phyloP scores from a whole-genome alignment of 1,284 basidiomycete species.

The Austroboletus niveus region DNA sequence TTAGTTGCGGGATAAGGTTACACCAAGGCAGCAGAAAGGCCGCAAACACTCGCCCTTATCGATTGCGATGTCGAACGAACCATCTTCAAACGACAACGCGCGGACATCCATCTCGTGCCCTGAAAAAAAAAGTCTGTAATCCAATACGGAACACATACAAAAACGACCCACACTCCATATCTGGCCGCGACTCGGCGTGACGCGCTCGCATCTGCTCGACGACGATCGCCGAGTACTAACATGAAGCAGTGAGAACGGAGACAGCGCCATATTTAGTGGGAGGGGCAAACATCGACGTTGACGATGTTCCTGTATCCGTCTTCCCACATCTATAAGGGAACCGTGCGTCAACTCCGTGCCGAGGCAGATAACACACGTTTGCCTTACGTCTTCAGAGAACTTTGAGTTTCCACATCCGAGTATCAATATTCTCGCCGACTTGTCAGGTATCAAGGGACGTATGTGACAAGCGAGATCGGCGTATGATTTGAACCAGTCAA shows the following conservation, averaged over 20 bases:
- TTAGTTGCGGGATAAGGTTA: conserved; percentile 20
- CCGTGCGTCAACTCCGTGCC: background rate
- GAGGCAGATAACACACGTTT: background rate
- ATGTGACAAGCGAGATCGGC: conserved; percentile 61
- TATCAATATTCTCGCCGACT: conserved; percentile 72
- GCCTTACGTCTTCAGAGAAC: conserved; percentile 67
- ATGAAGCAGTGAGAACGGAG: conserved; percentile 4
- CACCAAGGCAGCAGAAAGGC: background rate
- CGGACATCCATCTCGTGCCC: conserved; percentile 91
- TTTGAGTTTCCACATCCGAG: conserved; percentile 90
- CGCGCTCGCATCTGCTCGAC: conserved; percentile 78
- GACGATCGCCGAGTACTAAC: conserved; percentile 76
- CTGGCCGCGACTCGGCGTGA: conserved; percentile 53
- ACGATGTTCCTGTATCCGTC: conserved; percentile 84
- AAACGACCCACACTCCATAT: conserved; percentile 71
- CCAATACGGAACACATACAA: no score
- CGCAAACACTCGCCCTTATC: conserved; percentile 68
- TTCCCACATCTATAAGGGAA: conserved; percentile 74
- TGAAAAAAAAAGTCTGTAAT: conserved; percentile 26
- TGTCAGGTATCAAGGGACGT: conserved; percentile 62
- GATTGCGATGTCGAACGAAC: conserved; percentile 80
- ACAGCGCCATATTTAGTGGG: background rate
- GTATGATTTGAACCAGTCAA: conserved; percentile 88
- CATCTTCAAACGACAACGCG: conserved; percentile 62
- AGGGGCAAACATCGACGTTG: conserved; percentile 71